Evolutionary conservation across 2,329 filamentous ascomycete genomes (phyloP).

Genomic region (Pseudocercospora macadamiae): DNA sequence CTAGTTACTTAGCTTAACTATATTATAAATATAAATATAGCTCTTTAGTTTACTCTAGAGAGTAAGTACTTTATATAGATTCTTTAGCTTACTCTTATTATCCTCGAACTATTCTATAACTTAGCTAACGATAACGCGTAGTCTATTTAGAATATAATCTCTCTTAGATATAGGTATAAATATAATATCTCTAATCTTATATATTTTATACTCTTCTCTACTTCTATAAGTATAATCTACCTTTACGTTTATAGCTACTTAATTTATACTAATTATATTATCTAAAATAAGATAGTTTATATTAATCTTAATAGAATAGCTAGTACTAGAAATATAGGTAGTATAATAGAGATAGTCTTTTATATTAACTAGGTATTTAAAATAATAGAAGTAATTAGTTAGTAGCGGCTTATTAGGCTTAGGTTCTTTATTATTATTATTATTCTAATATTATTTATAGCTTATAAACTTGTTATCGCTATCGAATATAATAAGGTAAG

Average conservation of each 20-base stretch:
- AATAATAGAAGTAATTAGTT: neutral
- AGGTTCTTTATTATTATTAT: neutral
- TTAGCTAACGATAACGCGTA: neutral
- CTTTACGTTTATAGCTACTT: neutral
- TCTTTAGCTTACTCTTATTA: neutral
- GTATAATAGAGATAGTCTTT: neutral
- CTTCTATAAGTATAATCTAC: neutral
- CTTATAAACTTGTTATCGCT: neutral
- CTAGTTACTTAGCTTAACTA: no score
- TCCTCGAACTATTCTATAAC: neutral
- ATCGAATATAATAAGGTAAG: no score
- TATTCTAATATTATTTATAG: neutral
- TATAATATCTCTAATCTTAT: neutral
- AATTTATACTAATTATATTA: neutral
- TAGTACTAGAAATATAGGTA: neutral
- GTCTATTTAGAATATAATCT: neutral
- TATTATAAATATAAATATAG: no score
- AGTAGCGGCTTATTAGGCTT: neutral
- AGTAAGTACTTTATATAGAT: neutral
- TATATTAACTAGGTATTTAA: neutral
- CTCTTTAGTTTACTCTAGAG: neutral
- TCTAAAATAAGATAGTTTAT: neutral
- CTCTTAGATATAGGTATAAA: neutral
- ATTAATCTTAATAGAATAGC: neutral
- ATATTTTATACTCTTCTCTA: neutral